Conservation (phyloP, 768 basidiomycete genomes). For the Amanita subjunquillea region DNA sequence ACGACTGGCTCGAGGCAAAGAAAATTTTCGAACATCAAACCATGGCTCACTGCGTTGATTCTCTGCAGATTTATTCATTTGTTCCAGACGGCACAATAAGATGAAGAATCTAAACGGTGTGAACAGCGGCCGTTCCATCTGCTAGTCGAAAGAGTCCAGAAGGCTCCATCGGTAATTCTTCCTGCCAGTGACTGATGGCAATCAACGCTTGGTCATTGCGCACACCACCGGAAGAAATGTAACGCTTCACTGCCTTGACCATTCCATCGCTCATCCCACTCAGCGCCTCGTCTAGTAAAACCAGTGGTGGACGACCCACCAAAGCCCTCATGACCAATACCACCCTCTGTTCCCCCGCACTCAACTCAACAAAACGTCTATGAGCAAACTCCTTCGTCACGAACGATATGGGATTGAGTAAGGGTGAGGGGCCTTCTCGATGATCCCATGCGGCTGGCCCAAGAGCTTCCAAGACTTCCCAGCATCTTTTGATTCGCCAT, state of each 20-base stretch:
- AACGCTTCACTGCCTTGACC: slow-evolving; percentile 52
- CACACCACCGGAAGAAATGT: slow-evolving; percentile 48
- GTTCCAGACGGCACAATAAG: too few species aligned
- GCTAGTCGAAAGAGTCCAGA: slow-evolving; percentile 25
- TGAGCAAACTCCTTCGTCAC: slow-evolving; percentile 32
- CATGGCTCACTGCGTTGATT: too few species aligned
- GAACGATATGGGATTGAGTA: neutral
- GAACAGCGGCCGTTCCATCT: neutral
- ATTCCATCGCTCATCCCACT: slow-evolving; percentile 83
- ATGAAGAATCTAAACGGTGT: neutral
- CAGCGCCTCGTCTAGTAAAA: slow-evolving; percentile 89
- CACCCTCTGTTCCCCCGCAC: slow-evolving; percentile 68
- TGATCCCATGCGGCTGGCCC: slow-evolving; percentile 44
- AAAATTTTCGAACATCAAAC: too few species aligned
- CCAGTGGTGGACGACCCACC: slow-evolving; percentile 59
- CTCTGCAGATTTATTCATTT: too few species aligned
- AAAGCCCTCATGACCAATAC: slow-evolving; percentile 81
- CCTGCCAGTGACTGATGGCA: slow-evolving; percentile 85
- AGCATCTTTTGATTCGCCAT: slow-evolving; percentile 28
- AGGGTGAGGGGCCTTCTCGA: neutral
- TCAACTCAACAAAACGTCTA: slow-evolving; percentile 50
- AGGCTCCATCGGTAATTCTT: slow-evolving; percentile 75
- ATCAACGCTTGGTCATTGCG: slow-evolving; percentile 63
- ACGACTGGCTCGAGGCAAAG: too few species aligned
- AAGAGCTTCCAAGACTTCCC: slow-evolving; percentile 54